Evolutionary conservation across 2,329 filamentous ascomycete species (phyloP), one percentile per base, ranked within the genome.

Genomic region (Phoma sp.): DNA sequence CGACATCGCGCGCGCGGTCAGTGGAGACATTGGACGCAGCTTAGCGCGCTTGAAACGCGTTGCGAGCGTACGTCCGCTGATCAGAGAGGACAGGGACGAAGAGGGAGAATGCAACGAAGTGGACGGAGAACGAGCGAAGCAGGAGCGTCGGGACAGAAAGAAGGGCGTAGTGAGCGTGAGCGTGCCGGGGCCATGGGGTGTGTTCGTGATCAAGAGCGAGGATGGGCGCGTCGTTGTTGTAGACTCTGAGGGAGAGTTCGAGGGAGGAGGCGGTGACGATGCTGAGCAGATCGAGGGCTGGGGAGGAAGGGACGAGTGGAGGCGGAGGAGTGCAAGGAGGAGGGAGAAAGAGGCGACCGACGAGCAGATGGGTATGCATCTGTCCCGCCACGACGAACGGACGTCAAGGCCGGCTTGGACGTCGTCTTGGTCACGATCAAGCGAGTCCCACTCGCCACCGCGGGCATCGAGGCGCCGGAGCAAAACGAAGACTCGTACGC

Each of bases 141-240:
- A 7, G 27, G 32, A 29, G 52, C 32, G 47, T 50, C 45, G 47
- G 56, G 46, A 5, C 57, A 25, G 36, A 11, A 23, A 45, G 58
- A 8, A 23, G n/a, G 50, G 62, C 2, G 50, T 55, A 1, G 60
- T 71, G 18, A 45, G 24, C 8, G 48, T 73, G 0, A 45, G 33
- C 8, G 33, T 64, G 39, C 67, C 66, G n/a, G 14, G 36, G 25
- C 45, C 38, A 30, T 67, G 60, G 61, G 66, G 64, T 0, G 60
- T 51, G 0, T 70, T 70, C 41, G 49, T 73, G 4, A 68, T 72
- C 30, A 59, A 61, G 33, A 55, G 42, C 1, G 52, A 62, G 1
- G 56, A 67, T 42, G 67, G 67, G n/a, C 30, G 65, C 22, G 64
- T 72, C 5, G 51, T 70, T 18, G 44, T 72, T 11, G 59, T 72